phyloP scores from a whole-genome alignment of 2,329 filamentous ascomycete genomes.

The Rhytidhysteron rufulum region DNA sequence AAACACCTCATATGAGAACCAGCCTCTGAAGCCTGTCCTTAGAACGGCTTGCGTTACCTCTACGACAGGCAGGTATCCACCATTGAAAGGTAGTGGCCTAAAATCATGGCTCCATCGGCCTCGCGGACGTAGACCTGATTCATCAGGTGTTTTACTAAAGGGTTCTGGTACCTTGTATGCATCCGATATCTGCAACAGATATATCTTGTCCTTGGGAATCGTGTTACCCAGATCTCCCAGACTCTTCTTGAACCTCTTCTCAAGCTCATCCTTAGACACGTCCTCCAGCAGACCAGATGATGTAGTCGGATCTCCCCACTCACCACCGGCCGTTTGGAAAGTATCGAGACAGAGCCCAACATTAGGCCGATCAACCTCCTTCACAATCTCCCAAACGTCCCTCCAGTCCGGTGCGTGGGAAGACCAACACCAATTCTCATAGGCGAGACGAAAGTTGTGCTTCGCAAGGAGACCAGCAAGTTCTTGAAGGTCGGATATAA shows the following conservation, averaged over 20 bases:
- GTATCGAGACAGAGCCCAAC: slow-evolving; percentile 74
- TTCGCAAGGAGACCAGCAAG: slow-evolving; percentile 60
- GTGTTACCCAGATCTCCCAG: slow-evolving; percentile 54
- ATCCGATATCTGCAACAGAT: slow-evolving; percentile 70
- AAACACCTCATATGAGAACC: slow-evolving; percentile 69
- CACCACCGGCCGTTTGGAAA: slow-evolving; percentile 69
- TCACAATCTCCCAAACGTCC: slow-evolving; percentile 65
- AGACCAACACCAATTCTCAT: slow-evolving; percentile 82
- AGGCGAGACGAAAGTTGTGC: slow-evolving; percentile 61
- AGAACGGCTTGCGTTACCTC: slow-evolving; percentile 64
- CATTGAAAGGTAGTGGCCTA: slow-evolving; percentile 65
- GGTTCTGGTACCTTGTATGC: slow-evolving; percentile 62
- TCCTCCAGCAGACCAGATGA: slow-evolving; percentile 55
- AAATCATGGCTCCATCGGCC: slow-evolving; percentile 70
- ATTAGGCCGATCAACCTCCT: slow-evolving; percentile 60
- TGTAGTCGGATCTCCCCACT: slow-evolving; percentile 70
- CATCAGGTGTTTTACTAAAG: slow-evolving; percentile 47
- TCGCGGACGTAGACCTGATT: slow-evolving; percentile 55
- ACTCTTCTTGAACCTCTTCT: slow-evolving; percentile 50
- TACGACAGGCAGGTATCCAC: slow-evolving; percentile 66
- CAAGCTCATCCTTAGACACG: slow-evolving; percentile 44
- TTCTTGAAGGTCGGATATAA: slow-evolving; percentile 60
- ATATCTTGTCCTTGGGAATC: slow-evolving; percentile 68
- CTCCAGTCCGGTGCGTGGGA: slow-evolving; percentile 67
- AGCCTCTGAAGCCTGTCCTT: slow-evolving; percentile 62